Conservation (phyloP, 2,329 filamentous ascomycete genomes). For the Cercospora sp. region DNA sequence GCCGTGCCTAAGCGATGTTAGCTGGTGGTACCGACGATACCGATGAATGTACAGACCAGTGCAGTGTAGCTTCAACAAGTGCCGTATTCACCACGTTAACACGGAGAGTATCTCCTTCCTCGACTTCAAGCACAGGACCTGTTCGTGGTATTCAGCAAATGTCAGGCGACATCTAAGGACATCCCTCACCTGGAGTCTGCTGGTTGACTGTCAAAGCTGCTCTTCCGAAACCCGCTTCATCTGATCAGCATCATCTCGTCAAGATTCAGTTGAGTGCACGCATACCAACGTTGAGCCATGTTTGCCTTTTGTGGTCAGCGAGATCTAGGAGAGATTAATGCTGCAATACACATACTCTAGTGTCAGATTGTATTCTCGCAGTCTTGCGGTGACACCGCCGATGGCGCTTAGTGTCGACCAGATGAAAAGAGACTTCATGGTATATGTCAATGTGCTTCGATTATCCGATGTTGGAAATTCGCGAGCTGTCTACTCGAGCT, state of each 20-base stretch:
- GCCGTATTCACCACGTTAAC: conserved; percentile 47
- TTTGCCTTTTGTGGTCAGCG: background rate
- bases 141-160: no score
- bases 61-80: conserved; percentile 24
- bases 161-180: no score
- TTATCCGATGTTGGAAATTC: background rate
- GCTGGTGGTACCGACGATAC: background rate
- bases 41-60: conserved; percentile 7
- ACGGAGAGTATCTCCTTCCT: conserved; percentile 47
- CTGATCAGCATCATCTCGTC: background rate
- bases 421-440: background rate
- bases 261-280: no score
- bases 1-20: background rate
- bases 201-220: conserved; percentile 39
- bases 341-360: conserved; percentile 15
- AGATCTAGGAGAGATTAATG: no score
- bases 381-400: background rate
- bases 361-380: conserved; percentile 27
- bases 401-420: background rate
- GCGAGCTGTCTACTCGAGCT: background rate
- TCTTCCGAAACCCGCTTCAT: conserved; percentile 20
- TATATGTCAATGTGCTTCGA: background rate
- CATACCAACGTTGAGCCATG: conserved; percentile 20
- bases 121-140: conserved; percentile 48
- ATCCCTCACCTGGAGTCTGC: conserved; percentile 43